Conservation (phyloP, 2,329 filamentous ascomycete species). For the Alternaria atra region DNA sequence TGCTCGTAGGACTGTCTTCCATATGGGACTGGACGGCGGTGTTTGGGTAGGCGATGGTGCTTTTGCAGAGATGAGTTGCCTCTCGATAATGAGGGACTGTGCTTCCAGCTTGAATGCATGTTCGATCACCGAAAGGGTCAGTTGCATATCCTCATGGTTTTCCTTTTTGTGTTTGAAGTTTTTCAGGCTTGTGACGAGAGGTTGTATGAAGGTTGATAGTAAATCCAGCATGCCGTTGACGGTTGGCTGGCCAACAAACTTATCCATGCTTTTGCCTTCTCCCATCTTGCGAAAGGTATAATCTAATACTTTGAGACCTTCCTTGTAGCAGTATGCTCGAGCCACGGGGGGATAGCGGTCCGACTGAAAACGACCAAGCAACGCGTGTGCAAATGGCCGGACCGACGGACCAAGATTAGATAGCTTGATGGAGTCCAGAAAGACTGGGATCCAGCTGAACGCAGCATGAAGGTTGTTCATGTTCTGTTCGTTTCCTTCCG, state of each 20-base stretch:
- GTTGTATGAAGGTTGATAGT: conserved; percentile 65
- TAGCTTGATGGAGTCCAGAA: conserved; percentile 78
- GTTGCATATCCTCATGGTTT: conserved; percentile 48
- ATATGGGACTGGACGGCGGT: conserved; percentile 77
- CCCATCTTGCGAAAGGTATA: conserved; percentile 47
- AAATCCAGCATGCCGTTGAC: conserved; percentile 70
- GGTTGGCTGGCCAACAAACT: conserved; percentile 53
- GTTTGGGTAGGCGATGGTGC: conserved; percentile 70
- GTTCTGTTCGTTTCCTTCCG: conserved; percentile 58
- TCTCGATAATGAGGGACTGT: conserved; percentile 73
- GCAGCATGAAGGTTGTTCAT: conserved; percentile 68
- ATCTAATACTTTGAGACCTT: conserved; percentile 59
- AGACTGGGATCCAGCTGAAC: conserved; percentile 79
- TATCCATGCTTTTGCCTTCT: conserved; percentile 41
- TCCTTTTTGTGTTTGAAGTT: conserved; percentile 35
- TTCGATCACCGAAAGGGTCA: conserved; percentile 71
- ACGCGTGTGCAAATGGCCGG: conserved; percentile 77
- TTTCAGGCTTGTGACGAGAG: conserved; percentile 47
- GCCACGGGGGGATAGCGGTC: conserved; percentile 65
- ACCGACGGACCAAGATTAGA: conserved; percentile 82
- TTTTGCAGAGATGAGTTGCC: conserved; percentile 69
- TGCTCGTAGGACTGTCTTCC: conserved; percentile 76
- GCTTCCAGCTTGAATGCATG: conserved; percentile 75
- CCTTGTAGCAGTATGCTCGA: conserved; percentile 68
- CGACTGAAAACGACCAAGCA: conserved; percentile 73